These are phyloP conservation scores for Kwoniella sp. DNA, from an alignment of 768 basidiomycete genomes.

Conservation along the genomic window DNA sequence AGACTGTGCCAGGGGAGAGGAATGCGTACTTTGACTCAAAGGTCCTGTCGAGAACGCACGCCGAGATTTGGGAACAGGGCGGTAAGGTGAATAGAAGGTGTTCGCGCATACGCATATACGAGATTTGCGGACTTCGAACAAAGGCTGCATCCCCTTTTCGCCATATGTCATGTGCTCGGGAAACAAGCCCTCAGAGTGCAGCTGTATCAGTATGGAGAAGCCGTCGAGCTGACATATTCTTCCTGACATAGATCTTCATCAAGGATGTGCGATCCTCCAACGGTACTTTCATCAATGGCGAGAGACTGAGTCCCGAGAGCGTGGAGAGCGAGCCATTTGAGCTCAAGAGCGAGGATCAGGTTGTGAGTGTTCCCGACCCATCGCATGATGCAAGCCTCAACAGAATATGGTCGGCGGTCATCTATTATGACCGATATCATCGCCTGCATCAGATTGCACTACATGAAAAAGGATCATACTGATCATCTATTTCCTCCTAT, in stretches of 20 bases:
- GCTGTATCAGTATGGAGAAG: no score
- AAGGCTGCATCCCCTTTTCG: no score
- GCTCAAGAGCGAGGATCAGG: slow-evolving; percentile 91
- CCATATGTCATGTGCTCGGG: no score
- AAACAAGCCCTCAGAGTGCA: no score
- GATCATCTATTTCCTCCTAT: background rate
- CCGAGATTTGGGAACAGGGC: slow-evolving; percentile 93
- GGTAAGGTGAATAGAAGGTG: slow-evolving; percentile 67
- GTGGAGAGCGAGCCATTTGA: slow-evolving; percentile 90
- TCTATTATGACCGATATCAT: no score
- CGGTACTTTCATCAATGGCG: slow-evolving; percentile 96
- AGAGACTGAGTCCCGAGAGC: slow-evolving; percentile 84
- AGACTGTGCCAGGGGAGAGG: slow-evolving; percentile 83
- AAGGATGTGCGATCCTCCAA: slow-evolving; percentile 98
- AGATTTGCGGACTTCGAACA: background rate
- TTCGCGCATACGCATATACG: no score
- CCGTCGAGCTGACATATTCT: background rate
- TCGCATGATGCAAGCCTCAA: no score
- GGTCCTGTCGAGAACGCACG: slow-evolving; percentile 89
- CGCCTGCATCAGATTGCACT: no score
- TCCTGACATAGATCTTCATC: slow-evolving; percentile 77
- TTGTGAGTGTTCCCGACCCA: slow-evolving; percentile 79
- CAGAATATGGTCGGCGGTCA: no score
- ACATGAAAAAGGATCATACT: no score
- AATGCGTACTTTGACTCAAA: slow-evolving; percentile 98